Base-by-base conservation (phyloP, 306 rosid genomes). In the Psophocarpus tetragonolobus region DNA sequence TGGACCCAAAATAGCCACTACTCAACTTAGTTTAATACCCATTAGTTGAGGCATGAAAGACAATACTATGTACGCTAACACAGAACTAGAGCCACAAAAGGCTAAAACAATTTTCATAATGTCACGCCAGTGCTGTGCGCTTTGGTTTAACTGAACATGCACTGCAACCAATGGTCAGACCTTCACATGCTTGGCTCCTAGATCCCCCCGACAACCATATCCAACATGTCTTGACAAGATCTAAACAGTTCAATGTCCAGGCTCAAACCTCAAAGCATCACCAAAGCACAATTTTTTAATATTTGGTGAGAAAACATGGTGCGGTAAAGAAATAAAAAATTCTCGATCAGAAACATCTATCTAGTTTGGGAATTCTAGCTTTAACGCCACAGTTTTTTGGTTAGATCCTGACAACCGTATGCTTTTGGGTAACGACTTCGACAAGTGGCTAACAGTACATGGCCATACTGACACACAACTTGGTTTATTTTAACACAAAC, bases 181-280 rank as follows among this genome's bases (percentile, higher is more conserved):
- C 45, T 53, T 75, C 90, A 83, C 90, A 80, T 89, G 93, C 71
- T 30, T 42, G 67, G 74, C 71, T 54, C 39, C 24, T 27, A 54
- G 7, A 50, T 36, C 53, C 36, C 87, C 77, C 71, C 51, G 84
- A 81, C 90, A 86, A 41, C 85, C 83, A 83, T 83, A 78, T 84
- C 87, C 69, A 33, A 75, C 14, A 14, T 44, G 62, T 45, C 23
- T 45, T 54, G 13, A 47, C 82, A 78, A 69, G 54, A 83, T 81
- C 85, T 71, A 47, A 36, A 29, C 65, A 53, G 14, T 57, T 82
- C 47, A 51, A 41, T 61, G 73, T 9, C n/a, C 4, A 23, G 10
- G 41, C 82, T 58, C 80, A 42, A 36, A 68, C 62, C 48, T 32
- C 81, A 68, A 51, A 39, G 75, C 26, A 44, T 74, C 45, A 74